Evolutionary conservation across 2,329 filamentous ascomycete genomes (phyloP), one percentile per base, ranked within the genome.

Genomic region (Decorospora gaudefroyi): DNA sequence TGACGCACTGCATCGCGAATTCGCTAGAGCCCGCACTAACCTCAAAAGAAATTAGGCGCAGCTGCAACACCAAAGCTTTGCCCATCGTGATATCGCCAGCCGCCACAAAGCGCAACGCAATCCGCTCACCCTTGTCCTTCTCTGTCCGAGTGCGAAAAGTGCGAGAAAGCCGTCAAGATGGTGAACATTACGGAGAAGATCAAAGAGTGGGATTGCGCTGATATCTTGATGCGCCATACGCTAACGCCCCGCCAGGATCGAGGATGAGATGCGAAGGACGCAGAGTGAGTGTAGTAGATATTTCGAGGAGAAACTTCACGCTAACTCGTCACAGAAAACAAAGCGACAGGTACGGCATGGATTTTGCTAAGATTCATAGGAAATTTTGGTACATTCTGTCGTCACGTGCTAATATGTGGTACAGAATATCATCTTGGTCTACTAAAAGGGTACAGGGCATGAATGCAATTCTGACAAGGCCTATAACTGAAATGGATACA

Each of bases 141-240:
- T 31, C 39, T 48, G 28, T 10, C 16, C 27, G 11, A 37, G 13
- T 31, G n/a, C 27, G 34, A 13, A 29, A 19, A 42, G 32, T 12
- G 23, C 22, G 34, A 23, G 15, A 15, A 41, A 23, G 27, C 49
- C 40, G 68, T 38, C 62, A 76, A 67, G 65, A 99, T 99, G 93
- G 93, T 97, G 74, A 97, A 97, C 78, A 99, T 99, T 59, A 97
- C 93, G 57, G 95, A 99, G 42, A 97, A 96, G 82, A 99, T 99
- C 78, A 99, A 99, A 81, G 93, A 97, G 92, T 96, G 75, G 67
- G 85, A 44, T 32, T 33, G 33, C 36, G 36, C 49, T 52, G 61
- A 64, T 49, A 58, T 55, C 61, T 61, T 53, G 45, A 46, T 47
- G 36, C 59, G 53, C 57, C 52, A 53, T 58, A 59, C 44, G 50